Evolutionary conservation across 805 yeast species (phyloP), one percentile per base, ranked within the genome.

Genomic region (Kuraishia molischiana): DNA sequence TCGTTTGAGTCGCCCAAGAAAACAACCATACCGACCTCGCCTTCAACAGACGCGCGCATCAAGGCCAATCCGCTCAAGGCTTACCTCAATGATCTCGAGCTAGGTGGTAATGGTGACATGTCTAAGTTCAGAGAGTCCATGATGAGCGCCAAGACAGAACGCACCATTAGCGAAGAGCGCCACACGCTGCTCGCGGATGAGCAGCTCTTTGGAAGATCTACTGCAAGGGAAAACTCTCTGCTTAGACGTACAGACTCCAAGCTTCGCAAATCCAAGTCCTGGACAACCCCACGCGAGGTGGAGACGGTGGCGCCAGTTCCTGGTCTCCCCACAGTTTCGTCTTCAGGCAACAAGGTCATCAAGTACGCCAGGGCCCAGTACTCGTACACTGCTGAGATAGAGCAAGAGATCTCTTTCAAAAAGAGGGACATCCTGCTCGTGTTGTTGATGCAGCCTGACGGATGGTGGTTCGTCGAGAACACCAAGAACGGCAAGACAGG

Each of bases 391-490:
- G 81, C 83, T 0, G 69, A 68, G 3, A 72, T 77, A 19, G 75
- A 77, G 13, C 79, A 73, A 38, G 85, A 78, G 43, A 63, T 77
- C 6, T 56, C 72, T 5, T 79, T 78, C 60, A 64, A 70, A 32
- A 74, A 74, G 48, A 75, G 72, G 40, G 85, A 79, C 44, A 49
- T 67, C 3, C 51, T 78, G 35, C 56, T 74, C 39, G 71, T 78
- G 3, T 47, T 76, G 14, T 66, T 64, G 33, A 71, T 63, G 65
- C 83, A 77, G 51, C 78, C 77, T 18, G 85, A 78, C 46, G 83
- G 83, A 1, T 78, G 85, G 85, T 79, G 85, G 85, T 77, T 73
- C 47, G 77, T 75, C 24, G 85, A 78, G 46, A 73, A 74, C 17
- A 41, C 67, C 24, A 62, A 64, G 26, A 56, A 63, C 9, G 61